phyloP scores from a whole-genome alignment of 306 rosid species.

The Cucurbita maxima region DNA sequence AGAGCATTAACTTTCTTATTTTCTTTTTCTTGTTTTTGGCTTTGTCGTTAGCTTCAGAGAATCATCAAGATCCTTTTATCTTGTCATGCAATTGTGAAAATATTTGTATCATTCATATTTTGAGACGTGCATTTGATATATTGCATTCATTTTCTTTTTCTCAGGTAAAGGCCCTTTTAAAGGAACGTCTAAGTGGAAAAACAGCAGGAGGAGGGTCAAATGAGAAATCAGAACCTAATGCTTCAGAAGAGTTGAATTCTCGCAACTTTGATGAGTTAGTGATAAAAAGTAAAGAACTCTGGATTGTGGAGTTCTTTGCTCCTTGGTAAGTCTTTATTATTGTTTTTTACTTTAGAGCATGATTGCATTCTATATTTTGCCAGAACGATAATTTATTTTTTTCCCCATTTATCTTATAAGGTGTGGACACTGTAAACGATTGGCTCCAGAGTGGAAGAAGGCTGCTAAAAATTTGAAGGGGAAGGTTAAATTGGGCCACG shows the following conservation, averaged over 20 bases:
- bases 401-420: constrained; percentile 26
- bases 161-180: constrained; percentile 73
- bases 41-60: background rate
- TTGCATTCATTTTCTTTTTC: constrained; percentile 10
- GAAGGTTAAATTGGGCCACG: constrained; percentile 88
- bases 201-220: constrained; percentile 66
- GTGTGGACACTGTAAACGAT: constrained; percentile 95
- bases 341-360: background rate
- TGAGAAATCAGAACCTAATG: constrained; percentile 52
- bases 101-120: background rate
- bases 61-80: background rate
- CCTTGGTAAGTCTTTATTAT: constrained; percentile 50
- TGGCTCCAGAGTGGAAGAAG: constrained; percentile 96
- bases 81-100: background rate
- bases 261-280: constrained; percentile 75
- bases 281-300: constrained; percentile 82
- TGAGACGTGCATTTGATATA: background rate
- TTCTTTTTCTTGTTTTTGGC: background rate
- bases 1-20: background rate
- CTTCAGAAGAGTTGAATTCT: constrained; percentile 72
- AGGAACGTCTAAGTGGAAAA: constrained; percentile 81
- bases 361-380: background rate
- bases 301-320: constrained; percentile 98
- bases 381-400: background rate
- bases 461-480: constrained; percentile 73